Evolutionary conservation across 176 grass and related monocot species (phyloP), one percentile per base, ranked within the genome.

Genomic region (Stipa capillata): DNA sequence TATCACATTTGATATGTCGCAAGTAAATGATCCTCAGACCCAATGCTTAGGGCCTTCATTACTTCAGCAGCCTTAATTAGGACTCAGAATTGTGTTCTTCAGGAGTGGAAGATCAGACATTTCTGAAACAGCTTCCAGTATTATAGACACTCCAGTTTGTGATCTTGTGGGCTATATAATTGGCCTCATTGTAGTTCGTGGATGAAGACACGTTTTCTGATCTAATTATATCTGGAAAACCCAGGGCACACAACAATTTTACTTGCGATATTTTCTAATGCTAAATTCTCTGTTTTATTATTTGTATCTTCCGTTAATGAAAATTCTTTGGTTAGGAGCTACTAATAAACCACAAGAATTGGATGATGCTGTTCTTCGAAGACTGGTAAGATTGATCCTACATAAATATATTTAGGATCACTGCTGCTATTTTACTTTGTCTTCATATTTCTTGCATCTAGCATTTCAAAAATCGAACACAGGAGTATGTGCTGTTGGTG

Each of bases 271-370:
- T 24, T 42, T 62, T 53, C 27, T 16, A 55, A 14, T 61, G 13
- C 8, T 1, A 29, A 57, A 53, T 74, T 33, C 7, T 64, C 11
- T 70, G n/a, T 36, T 52, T 78, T 67, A 34, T 47, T 80, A 32
- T 32, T 16, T 67, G n/a, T 57, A 45, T 85, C 36, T 41, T 80
- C 34, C 76, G 48, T 87, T 86, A 68, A 79, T 84, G 42, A 36
- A 25, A 81, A 63, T 72, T 76, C 6, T 69, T 82, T 58, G 8
- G 84, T 49, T 59, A 99, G 96, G 96, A 62, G 96, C 96, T 87
- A 99, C 96, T 18, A 99, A 99, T 91, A 99, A 99, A 78, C 96
- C 96, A 66, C 96, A 99, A 80, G 96, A 99, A 35, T 76, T 99
- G 86, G 96, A 99, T 87, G 96, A 95, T 64, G 96, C 96, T 83